Evolutionary conservation across 1,284 basidiomycete genomes (phyloP), one percentile per base, ranked within the genome.

Genomic region (Irpex rosettiformis): DNA sequence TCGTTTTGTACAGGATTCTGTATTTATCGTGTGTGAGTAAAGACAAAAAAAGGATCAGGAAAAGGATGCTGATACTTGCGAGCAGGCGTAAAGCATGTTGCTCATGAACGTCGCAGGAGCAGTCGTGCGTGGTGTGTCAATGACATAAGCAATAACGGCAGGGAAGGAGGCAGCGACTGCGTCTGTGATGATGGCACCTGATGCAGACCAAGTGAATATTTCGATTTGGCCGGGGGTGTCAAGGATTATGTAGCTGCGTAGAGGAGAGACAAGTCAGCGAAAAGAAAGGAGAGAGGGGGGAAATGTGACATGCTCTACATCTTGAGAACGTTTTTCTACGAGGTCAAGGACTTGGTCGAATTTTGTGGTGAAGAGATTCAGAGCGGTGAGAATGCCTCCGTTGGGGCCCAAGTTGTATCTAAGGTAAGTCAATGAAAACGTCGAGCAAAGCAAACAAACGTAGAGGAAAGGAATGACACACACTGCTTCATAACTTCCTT

Each of bases 221-320:
- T 99, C 97, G 68, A 99, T 99, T 75, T 99, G 97, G 4, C 97
- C 97, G 2, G 97, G 97, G 0, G 97, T 99, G 69, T 99, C 97
- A 30, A 99, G 79, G 47, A 99, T 88, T 58, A 99, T 85, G 76
- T 98, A 89, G 67, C 94, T n/a, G n/a, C n/a, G n/a, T 96, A 66
- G 22, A 55, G 25, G 40, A 55, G 13, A 47, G 52, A 22, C 37
- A 11, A 56, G 52, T 53, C 52, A 27, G 56, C 11, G 56, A 5
- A 8, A 33, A 33, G 6, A 33, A 6, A 13, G 30, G 30, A 13
- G 13, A 33, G 30, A 33, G 5, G 30, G 30, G 30, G 30, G 30
- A 6, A 6, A 33, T 10, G 30, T 16, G 30, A 10, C 89, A 73
- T 69, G 96, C 94, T 98, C 93, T 58, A 97, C 91, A 2, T 78